Evolutionary conservation across 2,329 filamentous ascomycete genomes (phyloP).

Genomic region (Venturia asperata): DNA sequence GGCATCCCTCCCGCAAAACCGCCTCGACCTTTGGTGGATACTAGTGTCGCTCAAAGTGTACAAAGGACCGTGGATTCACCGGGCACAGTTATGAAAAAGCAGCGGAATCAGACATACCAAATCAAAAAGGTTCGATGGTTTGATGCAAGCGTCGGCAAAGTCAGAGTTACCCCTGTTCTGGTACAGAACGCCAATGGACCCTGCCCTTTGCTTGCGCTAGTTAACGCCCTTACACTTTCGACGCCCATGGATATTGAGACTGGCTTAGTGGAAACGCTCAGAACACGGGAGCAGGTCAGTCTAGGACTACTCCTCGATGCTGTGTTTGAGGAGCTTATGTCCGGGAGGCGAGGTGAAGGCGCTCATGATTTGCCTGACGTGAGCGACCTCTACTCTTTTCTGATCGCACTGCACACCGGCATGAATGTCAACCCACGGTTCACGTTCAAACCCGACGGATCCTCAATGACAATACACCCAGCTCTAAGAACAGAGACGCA

Average conservation of each 20-base stretch:
- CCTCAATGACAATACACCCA: slow-evolving; percentile 28
- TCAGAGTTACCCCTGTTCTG: slow-evolving; percentile 75
- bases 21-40: slow-evolving; percentile 26
- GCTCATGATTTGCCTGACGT: slow-evolving; percentile 70
- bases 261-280: slow-evolving; percentile 68
- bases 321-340: slow-evolving; percentile 89
- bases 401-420: slow-evolving; percentile 83
- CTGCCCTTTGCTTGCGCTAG: slow-evolving; percentile 83
- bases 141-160: slow-evolving; percentile 53
- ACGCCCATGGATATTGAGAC: slow-evolving; percentile 62
- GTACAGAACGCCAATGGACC: slow-evolving; percentile 93
- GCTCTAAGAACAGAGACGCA: slow-evolving; percentile 33
- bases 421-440: slow-evolving; percentile 98
- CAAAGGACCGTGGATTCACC: slow-evolving; percentile 24
- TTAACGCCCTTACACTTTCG: slow-evolving; percentile 83
- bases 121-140: slow-evolving; percentile 89
- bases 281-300: slow-evolving; percentile 79
- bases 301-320: slow-evolving; percentile 78
- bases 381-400: slow-evolving; percentile 76
- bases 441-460: slow-evolving; percentile 34
- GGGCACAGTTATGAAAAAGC: slow-evolving; percentile 34
- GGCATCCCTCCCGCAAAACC: slow-evolving; percentile 30
- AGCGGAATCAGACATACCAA: slow-evolving; percentile 68
- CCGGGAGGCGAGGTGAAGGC: slow-evolving; percentile 59
- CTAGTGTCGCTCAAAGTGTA: slow-evolving; percentile 7